Evolutionary conservation across 768 basidiomycete genomes (phyloP).

Genomic region (Tulasnella sp.): DNA sequence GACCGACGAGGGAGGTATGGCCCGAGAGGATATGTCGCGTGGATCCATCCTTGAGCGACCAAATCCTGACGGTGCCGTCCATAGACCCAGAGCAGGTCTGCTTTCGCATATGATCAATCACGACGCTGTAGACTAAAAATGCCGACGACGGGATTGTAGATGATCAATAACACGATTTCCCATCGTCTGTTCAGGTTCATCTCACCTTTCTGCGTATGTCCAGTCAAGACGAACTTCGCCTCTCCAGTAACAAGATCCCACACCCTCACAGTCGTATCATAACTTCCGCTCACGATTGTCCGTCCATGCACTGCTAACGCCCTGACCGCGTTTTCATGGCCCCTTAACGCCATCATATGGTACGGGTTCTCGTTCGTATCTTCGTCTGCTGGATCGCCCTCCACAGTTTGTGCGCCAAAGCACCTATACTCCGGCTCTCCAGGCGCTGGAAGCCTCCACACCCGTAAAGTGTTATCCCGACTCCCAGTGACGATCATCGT

Average conservation of each 20-base stretch:
- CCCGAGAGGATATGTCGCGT: slow-evolving; percentile 74
- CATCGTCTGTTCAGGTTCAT: slow-evolving; percentile 29
- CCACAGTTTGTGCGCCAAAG: slow-evolving; percentile 45
- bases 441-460: slow-evolving; percentile 56
- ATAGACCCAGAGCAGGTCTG: slow-evolving; percentile 96
- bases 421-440: slow-evolving; percentile 68
- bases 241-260: slow-evolving; percentile 67
- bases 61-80: slow-evolving; percentile 94
- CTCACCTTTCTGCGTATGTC: slow-evolving; percentile 86
- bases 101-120: slow-evolving; percentile 72
- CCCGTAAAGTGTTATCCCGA: slow-evolving; percentile 51
- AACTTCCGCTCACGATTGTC: slow-evolving; percentile 88
- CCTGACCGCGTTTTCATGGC: slow-evolving; percentile 85
- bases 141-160: background rate
- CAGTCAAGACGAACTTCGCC: slow-evolving; percentile 58
- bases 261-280: slow-evolving; percentile 88
- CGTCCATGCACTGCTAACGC: slow-evolving; percentile 86
- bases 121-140: slow-evolving; percentile 80
- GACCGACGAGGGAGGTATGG: slow-evolving; percentile 89
- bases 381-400: slow-evolving; percentile 35
- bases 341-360: slow-evolving; percentile 71
- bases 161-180: background rate
- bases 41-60: slow-evolving; percentile 76
- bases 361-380: slow-evolving; percentile 77
- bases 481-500: slow-evolving; percentile 65